Evolutionary conservation across 805 yeast genomes (phyloP).

Genomic region (Debaryomyces tyrocola): DNA sequence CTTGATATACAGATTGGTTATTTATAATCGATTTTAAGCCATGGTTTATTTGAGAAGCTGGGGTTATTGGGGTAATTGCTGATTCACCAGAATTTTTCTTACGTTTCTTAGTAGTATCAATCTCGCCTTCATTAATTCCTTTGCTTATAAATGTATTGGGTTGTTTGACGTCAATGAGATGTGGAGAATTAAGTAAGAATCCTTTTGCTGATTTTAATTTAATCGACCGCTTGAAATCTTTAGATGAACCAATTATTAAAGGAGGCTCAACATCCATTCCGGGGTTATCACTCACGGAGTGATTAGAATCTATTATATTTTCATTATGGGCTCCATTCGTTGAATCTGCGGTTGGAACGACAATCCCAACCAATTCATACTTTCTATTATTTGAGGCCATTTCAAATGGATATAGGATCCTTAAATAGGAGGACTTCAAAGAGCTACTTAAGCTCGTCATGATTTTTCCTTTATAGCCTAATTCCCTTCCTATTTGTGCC

Average conservation of each 20-base stretch:
- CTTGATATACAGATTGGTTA: slow-evolving; percentile 12
- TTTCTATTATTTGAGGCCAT: slow-evolving; percentile 13
- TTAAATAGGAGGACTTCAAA: slow-evolving; percentile 57
- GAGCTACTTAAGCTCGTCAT: slow-evolving; percentile 72
- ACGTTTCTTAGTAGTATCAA: background rate
- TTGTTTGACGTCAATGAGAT: slow-evolving; percentile 43
- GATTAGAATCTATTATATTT: background rate
- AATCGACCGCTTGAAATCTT: slow-evolving; percentile 46
- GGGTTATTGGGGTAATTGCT: slow-evolving; percentile 12
- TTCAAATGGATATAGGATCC: slow-evolving; percentile 37
- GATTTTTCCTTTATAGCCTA: slow-evolving; percentile 72
- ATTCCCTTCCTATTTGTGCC: slow-evolving; percentile 82
- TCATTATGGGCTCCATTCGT: slow-evolving; percentile 7
- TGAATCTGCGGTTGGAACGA: background rate
- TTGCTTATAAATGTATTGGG: slow-evolving; percentile 13
- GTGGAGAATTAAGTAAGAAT: slow-evolving; percentile 48
- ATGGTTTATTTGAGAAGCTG: slow-evolving; percentile 16
- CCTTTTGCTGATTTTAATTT: slow-evolving; percentile 52
- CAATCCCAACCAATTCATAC: slow-evolving; percentile 16
- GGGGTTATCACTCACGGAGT: background rate
- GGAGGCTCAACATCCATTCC: slow-evolving; percentile 22
- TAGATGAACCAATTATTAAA: slow-evolving; percentile 45
- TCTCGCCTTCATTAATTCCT: slow-evolving; percentile 7
- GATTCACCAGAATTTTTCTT: slow-evolving; percentile 1
- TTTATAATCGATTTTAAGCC: slow-evolving; percentile 11